These are phyloP conservation scores for Globisporangium apiculatum DNA, from an alignment of 352 stramenopile genomes.

Conservation along the genomic window DNA sequence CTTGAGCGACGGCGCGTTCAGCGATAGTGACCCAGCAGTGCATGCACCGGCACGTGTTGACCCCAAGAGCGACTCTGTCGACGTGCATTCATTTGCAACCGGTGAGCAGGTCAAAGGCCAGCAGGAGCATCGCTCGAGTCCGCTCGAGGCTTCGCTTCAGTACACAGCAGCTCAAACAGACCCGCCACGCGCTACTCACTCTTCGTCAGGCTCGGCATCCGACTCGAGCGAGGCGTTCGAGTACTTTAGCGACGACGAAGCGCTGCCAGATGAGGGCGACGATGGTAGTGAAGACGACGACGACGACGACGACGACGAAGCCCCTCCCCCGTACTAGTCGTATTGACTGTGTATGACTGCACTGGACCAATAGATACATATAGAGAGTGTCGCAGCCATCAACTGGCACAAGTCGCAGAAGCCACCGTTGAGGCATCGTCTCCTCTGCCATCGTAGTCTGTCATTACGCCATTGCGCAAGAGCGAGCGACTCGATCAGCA, in stretches of 20 bases:
- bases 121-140: no score
- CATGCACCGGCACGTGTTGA: no score
- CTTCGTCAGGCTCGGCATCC: no score
- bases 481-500: neutral
- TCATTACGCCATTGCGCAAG: neutral
- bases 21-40: no score
- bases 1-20: no score
- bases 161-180: no score
- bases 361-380: neutral
- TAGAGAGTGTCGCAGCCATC: neutral
- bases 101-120: no score
- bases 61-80: no score
- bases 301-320: constrained; percentile 4
- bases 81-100: no score
- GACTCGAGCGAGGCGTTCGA: constrained; percentile 1
- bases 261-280: neutral
- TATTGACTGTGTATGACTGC: no score
- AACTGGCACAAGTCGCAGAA: neutral
- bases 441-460: neutral
- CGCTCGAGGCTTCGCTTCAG: no score
- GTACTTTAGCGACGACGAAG: constrained; percentile 6
- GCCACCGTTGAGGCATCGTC: neutral
- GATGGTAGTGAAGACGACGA: constrained; percentile 2
- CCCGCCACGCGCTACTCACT: no score
- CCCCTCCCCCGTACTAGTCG: neutral